Base-by-base conservation (phyloP, 2,329 filamentous ascomycete genomes). In the Xylariales sp. region DNA sequence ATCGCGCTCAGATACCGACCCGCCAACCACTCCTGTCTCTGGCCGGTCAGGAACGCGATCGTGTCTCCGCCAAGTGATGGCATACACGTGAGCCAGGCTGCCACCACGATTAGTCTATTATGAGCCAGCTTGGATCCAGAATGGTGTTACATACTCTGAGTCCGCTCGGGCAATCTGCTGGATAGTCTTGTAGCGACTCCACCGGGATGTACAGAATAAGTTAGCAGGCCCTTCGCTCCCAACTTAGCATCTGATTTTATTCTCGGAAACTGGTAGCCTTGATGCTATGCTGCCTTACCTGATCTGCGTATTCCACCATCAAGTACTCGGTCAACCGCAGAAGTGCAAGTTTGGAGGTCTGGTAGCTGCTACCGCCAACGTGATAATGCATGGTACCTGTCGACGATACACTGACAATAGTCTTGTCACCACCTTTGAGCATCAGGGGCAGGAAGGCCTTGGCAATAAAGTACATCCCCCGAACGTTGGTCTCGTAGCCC, bases 401-500 rank as follows among this genome's bases (percentile, higher is more conserved):
- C 29, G 68, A 71, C 5, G 58, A 61, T 24, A 77, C 56, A 40
- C 69, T 72, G 42, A 78, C 56, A 18, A 79, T 58, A 0, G 64
- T 69, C 52, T 69, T 69, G 28, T 51, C 49, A 16, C 47, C 48
- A 12, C 49, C 56, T 16, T 57, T 48, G 4, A 70, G 48, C 27
- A 77, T 45, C 21, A 72, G 40, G 0, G 73, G 70, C n/a, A 80
- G 56, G 47, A 79, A 76, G 1, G 65, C 61, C 12, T 61, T 58
- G 1, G 66, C 64, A 19, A 67, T 52, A 10, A 73, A 60, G 31
- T 73, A 71, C 0, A 63, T 55, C 0, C 74, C 74, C 35, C 66
- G 70, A 20, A 77, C 52, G 44, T 78, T 78, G 40, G 75, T 66
- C 27, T 74, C 68, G 53, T 65, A 71, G 21, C 64, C 63, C 16